Conservation (phyloP, 495 filamentous ascomycete species). For the Penicillium coffeae region DNA sequence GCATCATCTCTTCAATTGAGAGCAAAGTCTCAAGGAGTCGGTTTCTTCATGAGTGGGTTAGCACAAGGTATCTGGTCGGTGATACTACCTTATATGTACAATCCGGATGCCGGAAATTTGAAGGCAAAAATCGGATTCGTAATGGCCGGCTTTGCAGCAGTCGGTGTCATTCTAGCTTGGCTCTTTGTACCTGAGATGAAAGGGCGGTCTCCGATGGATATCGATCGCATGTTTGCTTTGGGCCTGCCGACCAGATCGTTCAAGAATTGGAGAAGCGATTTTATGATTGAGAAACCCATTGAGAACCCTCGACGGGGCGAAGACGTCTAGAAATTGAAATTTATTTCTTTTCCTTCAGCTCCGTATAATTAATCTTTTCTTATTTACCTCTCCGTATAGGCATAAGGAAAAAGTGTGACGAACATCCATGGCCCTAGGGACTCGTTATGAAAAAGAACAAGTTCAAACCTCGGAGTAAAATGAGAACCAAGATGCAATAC, state of each 20-base stretch:
- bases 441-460: too few relatives aligned
- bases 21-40: constrained; percentile 32
- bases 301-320: background rate
- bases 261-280: constrained; percentile 20
- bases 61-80: constrained; percentile 24
- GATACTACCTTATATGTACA: constrained; percentile 35
- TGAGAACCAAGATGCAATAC: too few relatives aligned
- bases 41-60: constrained; percentile 28
- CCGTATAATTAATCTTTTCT: too few relatives aligned
- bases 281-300: background rate
- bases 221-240: constrained; percentile 33
- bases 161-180: constrained; percentile 20
- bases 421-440: too few relatives aligned
- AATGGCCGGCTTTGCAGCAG: constrained; percentile 23
- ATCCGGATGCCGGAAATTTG: constrained; percentile 26
- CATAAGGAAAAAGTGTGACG: too few relatives aligned
- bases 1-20: constrained; percentile 31
- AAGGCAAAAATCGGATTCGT: constrained; percentile 32
- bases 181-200: constrained; percentile 35
- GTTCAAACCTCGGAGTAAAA: too few relatives aligned
- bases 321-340: background rate
- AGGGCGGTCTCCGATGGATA: constrained; percentile 25
- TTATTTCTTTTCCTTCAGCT: too few relatives aligned
- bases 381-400: too few relatives aligned
- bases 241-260: constrained; percentile 18